Percentiles rank a stretch among this genome's conserved stretches.
Evolutionary conservation across 768 basidiomycete species (phyloP).

Genomic region (Panaeolus papilionaceus): DNA sequence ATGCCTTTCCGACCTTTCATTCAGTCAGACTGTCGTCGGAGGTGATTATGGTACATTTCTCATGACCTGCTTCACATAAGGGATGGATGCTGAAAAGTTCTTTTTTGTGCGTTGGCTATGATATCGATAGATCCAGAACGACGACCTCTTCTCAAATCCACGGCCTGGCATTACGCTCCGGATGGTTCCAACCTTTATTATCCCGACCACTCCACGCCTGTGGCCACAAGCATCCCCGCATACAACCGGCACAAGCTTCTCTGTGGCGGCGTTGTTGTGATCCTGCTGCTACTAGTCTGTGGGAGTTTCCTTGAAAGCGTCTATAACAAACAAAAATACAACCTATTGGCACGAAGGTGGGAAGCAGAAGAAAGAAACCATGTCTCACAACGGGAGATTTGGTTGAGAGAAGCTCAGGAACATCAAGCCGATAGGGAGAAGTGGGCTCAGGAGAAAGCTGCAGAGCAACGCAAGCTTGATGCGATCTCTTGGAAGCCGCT

Average conservation of each 20-base stretch:
- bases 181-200: too few relatives aligned
- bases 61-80: too few relatives aligned
- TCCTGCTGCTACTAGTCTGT: background rate
- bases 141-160: background rate
- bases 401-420: conserved; percentile 8
- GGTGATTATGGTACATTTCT: background rate
- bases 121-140: background rate
- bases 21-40: background rate
- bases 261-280: background rate
- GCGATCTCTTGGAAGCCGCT: conserved; percentile 24
- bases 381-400: background rate
- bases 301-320: background rate
- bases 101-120: background rate
- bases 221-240: too few relatives aligned
- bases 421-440: conserved; percentile 21
- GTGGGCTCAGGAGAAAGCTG: conserved; percentile 16
- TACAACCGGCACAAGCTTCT: background rate
- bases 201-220: too few relatives aligned
- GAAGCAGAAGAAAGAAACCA: background rate
- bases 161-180: background rate
- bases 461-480: conserved; percentile 19
- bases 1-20: background rate
- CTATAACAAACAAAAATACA: background rate
- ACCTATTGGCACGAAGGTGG: background rate
- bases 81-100: background rate